Percentiles rank a stretch among this genome's conserved stretches.
phyloP scores from a whole-genome alignment of 1,284 basidiomycete genomes.

The Caloboletus firmus region DNA sequence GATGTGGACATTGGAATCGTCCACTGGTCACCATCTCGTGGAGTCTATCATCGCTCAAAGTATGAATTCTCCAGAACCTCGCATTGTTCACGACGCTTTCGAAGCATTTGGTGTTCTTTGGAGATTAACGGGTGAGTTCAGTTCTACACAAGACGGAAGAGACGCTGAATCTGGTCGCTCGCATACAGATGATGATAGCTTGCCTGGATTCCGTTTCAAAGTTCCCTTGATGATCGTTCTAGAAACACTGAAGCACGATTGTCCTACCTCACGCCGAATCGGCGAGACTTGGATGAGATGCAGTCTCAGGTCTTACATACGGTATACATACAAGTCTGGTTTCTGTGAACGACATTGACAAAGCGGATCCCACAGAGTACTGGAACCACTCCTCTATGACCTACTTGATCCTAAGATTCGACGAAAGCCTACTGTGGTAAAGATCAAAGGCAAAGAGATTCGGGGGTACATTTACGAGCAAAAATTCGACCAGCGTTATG shows the following conservation, averaged over 20 bases:
- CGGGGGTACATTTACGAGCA: constrained; percentile 68
- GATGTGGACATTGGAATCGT: constrained; percentile 81
- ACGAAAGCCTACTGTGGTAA: constrained; percentile 48
- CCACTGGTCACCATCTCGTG: constrained; percentile 62
- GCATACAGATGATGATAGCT: constrained; percentile 75
- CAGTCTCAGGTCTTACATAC: constrained; percentile 85
- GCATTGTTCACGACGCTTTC: constrained; percentile 61
- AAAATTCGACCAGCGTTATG: constrained; percentile 75
- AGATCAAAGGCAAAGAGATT: constrained; percentile 65
- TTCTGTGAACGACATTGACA: constrained; percentile 1
- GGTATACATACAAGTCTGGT: constrained; percentile 48
- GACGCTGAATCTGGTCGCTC: constrained; percentile 1
- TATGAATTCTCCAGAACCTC: constrained; percentile 55
- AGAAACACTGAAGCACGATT: constrained; percentile 76
- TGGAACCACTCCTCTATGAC: constrained; percentile 85
- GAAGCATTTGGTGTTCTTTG: constrained; percentile 92
- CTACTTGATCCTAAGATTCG: constrained; percentile 70
- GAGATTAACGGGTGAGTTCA: constrained; percentile 74
- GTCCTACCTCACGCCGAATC: constrained; percentile 70
- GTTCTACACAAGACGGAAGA: background rate
- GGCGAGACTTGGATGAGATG: constrained; percentile 97
- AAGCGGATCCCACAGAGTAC: constrained; percentile 50
- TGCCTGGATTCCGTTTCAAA: constrained; percentile 81
- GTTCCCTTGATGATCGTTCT: constrained; percentile 86
- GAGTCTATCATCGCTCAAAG: constrained; percentile 75